These are phyloP conservation scores for Cladosporium sp. DNA, from an alignment of 2,329 filamentous ascomycete species.

Conservation along the genomic window DNA sequence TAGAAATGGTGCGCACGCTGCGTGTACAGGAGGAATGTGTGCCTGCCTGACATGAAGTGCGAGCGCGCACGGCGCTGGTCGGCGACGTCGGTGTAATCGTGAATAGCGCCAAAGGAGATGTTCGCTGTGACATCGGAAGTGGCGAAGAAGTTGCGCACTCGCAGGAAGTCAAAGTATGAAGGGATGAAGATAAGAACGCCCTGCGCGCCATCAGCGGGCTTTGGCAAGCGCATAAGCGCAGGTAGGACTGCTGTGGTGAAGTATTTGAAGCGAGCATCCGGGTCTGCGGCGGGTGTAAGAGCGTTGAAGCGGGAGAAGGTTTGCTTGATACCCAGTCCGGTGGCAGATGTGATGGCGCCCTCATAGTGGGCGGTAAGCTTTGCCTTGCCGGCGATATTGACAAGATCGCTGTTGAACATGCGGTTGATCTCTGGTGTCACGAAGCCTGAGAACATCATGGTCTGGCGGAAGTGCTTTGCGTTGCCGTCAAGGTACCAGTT, in stretches of 20 bases:
- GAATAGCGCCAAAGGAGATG: slow-evolving; percentile 74
- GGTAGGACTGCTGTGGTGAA: slow-evolving; percentile 82
- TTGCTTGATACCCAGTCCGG: slow-evolving; percentile 67
- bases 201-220: slow-evolving; percentile 47
- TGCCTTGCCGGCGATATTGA: slow-evolving; percentile 75
- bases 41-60: slow-evolving; percentile 79
- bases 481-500: slow-evolving; percentile 91
- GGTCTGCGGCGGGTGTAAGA: slow-evolving; percentile 65
- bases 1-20: slow-evolving; percentile 97
- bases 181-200: slow-evolving; percentile 88
- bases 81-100: slow-evolving; percentile 76
- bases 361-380: slow-evolving; percentile 65
- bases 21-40: slow-evolving; percentile 83
- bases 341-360: slow-evolving; percentile 54
- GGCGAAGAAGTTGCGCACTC: slow-evolving; percentile 87
- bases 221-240: slow-evolving; percentile 64
- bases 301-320: slow-evolving; percentile 86
- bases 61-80: slow-evolving; percentile 81
- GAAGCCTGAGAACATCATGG: slow-evolving; percentile 74
- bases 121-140: slow-evolving; percentile 56
- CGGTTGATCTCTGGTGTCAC: slow-evolving; percentile 84
- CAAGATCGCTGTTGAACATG: slow-evolving; percentile 70
- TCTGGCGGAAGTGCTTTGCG: slow-evolving; percentile 77
- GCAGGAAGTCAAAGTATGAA: slow-evolving; percentile 91
- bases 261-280: slow-evolving; percentile 85